Evolutionary conservation across 2,329 filamentous ascomycete species (phyloP).

Genomic region (Fusarium hainanense): DNA sequence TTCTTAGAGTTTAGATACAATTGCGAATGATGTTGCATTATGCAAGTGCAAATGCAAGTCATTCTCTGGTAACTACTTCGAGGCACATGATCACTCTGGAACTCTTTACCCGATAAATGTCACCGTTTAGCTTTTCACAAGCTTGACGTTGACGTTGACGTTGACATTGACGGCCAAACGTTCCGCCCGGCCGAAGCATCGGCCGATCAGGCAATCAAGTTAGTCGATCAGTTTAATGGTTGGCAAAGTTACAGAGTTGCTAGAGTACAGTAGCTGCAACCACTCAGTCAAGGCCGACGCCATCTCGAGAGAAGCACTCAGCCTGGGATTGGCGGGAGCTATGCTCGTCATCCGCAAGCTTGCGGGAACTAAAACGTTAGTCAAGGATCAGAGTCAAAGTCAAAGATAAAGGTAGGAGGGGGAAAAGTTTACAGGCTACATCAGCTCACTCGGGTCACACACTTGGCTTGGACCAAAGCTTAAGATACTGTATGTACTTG

Average conservation of each 20-base stretch:
- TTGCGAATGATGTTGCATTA: conserved; percentile 32
- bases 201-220: conserved; percentile 15
- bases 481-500: background rate
- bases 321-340: conserved; percentile 18
- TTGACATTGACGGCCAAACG: background rate
- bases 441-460: conserved; percentile 2
- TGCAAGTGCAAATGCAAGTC: background rate
- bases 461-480: conserved; percentile 3
- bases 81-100: background rate
- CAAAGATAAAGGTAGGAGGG: background rate
- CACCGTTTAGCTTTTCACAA: background rate
- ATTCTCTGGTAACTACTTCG: background rate
- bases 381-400: background rate
- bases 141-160: background rate
- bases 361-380: conserved; percentile 37
- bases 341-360: conserved; percentile 1
- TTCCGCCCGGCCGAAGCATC: conserved; percentile 16
- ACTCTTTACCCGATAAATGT: background rate
- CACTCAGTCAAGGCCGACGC: conserved; percentile 9
- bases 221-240: conserved; percentile 4
- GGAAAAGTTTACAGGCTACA: background rate
- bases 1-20: conserved; percentile 8
- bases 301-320: conserved; percentile 2
- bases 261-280: conserved; percentile 7
- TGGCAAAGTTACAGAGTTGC: background rate